Evolutionary conservation across 1,284 basidiomycete genomes (phyloP).

Genomic region (Ceratobasidium sp.): DNA sequence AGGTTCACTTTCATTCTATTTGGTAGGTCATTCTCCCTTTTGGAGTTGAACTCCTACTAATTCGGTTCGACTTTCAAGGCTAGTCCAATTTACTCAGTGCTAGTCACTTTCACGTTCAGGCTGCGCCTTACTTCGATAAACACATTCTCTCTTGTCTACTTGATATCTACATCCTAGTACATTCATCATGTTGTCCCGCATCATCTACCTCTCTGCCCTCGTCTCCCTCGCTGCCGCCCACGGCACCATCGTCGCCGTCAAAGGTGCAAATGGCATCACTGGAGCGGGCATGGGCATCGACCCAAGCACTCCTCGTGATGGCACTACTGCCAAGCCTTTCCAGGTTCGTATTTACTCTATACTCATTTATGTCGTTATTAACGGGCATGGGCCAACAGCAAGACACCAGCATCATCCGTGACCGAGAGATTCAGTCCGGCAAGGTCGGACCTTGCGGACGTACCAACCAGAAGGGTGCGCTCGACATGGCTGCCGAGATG

Average conservation of each 20-base stretch:
- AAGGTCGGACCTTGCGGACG: conserved; percentile 51
- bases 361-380: not conserved
- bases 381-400: conserved; percentile 36
- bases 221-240: conserved; percentile 48
- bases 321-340: conserved; percentile 51
- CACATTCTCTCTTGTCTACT: not conserved
- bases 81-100: conserved; percentile 11
- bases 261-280: conserved; percentile 52
- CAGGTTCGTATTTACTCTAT: conserved; percentile 49
- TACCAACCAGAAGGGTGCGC: conserved; percentile 51
- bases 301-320: conserved; percentile 53
- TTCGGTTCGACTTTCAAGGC: not conserved
- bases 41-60: not conserved
- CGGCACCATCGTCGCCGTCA: conserved; percentile 51
- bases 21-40: not conserved
- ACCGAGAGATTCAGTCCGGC: conserved; percentile 51
- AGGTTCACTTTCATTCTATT: conserved; percentile 23
- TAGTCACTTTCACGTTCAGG: conserved; percentile 8
- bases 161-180: not conserved
- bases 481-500: conserved; percentile 51
- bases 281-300: conserved; percentile 52
- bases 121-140: conserved; percentile 23
- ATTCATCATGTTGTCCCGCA: conserved; percentile 36
- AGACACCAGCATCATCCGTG: conserved; percentile 52
- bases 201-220: conserved; percentile 35